A percentile compares a stretch with the other conserved stretches of the same genome.
phyloP scores from a whole-genome alignment of 2,329 filamentous ascomycete genomes.

The Neoascochyta sp. region DNA sequence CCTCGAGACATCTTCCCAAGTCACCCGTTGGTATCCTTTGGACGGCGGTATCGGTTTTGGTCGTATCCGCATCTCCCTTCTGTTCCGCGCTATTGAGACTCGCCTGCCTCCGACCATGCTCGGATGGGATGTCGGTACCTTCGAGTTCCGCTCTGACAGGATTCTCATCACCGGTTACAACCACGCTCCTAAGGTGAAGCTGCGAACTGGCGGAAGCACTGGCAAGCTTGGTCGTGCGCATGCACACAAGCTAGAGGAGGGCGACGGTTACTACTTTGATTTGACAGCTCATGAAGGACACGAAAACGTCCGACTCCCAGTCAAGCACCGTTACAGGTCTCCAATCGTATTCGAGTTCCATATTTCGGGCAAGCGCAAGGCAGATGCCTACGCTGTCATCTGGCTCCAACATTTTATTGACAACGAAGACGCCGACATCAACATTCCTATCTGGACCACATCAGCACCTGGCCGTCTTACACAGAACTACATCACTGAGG shows the following conservation, averaged over 20 bases:
- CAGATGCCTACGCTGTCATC: slow-evolving; percentile 72
- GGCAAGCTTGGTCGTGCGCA: slow-evolving; percentile 63
- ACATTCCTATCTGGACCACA: slow-evolving; percentile 88
- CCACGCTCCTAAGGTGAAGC: slow-evolving; percentile 63
- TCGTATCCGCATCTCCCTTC: slow-evolving; percentile 77
- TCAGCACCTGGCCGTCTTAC: slow-evolving; percentile 70
- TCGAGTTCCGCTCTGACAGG: slow-evolving; percentile 73
- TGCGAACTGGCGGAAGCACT: slow-evolving; percentile 81
- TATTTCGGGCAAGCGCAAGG: slow-evolving; percentile 61
- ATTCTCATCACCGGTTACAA: slow-evolving; percentile 64
- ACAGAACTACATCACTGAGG: slow-evolving; percentile 87
- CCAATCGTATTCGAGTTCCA: slow-evolving; percentile 88
- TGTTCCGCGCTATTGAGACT: slow-evolving; percentile 87
- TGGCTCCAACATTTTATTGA: slow-evolving; percentile 87
- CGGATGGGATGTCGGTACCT: slow-evolving; percentile 93
- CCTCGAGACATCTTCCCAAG: slow-evolving; percentile 81
- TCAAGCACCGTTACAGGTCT: slow-evolving; percentile 85
- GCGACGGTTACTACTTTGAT: slow-evolving; percentile 59
- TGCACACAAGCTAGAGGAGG: slow-evolving; percentile 59
- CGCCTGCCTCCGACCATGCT: slow-evolving; percentile 78
- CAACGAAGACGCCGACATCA: slow-evolving; percentile 70
- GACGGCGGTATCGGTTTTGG: slow-evolving; percentile 91
- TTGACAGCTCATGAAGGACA: slow-evolving; percentile 50
- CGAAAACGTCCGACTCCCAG: slow-evolving; percentile 68
- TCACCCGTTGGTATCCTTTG: slow-evolving; percentile 91